Evolutionary conservation across 2,329 filamentous ascomycete species (phyloP).

Genomic region (Neonectria coccinea): DNA sequence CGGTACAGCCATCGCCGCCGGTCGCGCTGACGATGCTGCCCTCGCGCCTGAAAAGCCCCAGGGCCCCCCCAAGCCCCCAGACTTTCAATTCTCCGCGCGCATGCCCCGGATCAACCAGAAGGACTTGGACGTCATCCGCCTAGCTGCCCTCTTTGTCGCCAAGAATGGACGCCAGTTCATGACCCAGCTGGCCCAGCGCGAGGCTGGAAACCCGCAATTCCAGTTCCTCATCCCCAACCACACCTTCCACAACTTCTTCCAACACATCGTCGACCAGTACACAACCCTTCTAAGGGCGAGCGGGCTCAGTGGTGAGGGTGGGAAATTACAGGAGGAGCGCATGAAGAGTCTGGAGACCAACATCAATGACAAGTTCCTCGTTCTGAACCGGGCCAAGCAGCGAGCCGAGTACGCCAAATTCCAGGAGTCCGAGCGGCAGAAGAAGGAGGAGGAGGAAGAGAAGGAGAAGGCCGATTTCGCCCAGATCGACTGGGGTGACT

Average conservation of each 20-base stretch:
- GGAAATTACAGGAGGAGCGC: constrained; percentile 78
- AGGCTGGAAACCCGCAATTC: constrained; percentile 92
- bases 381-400: constrained; percentile 84
- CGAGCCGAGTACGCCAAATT: constrained; percentile 89
- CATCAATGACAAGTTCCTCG: constrained; percentile 80
- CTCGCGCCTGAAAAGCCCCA: constrained; percentile 72
- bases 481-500: constrained; percentile 98
- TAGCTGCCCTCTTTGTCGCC: constrained; percentile 92
- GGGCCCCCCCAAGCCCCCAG: constrained; percentile 85
- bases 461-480: constrained; percentile 81
- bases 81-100: constrained; percentile 93
- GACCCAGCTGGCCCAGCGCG: constrained; percentile 88
- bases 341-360: constrained; percentile 80
- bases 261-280: constrained; percentile 92
- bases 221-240: constrained; percentile 96
- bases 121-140: constrained; percentile 79
- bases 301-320: constrained; percentile 73
- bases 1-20: constrained; percentile 82
- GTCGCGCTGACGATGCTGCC: constrained; percentile 73
- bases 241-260: constrained; percentile 96
- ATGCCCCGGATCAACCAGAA: constrained; percentile 98
- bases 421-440: constrained; percentile 85
- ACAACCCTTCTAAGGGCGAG: constrained; percentile 78
- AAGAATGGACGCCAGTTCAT: constrained; percentile 94
- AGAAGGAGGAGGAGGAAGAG: constrained; percentile 89